phyloP scores from a whole-genome alignment of 129 eudicot genomes.

The Chrysanthemum seticuspe region DNA sequence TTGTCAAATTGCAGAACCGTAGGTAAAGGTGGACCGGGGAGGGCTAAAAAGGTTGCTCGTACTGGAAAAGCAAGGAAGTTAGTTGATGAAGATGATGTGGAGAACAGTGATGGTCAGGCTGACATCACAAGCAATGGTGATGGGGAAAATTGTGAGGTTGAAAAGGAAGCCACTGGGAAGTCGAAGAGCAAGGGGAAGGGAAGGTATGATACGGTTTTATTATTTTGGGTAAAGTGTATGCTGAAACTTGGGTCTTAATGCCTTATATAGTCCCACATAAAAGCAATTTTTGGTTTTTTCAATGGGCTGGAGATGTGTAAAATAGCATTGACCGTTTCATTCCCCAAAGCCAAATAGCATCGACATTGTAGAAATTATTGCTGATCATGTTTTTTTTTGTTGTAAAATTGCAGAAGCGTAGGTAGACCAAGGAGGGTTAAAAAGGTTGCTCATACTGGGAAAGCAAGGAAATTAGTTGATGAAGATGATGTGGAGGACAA shows the following conservation, averaged over 20 bases:
- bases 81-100: constrained; percentile 35
- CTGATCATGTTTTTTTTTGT: neutral
- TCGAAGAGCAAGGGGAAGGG: neutral
- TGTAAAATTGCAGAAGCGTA: constrained; percentile 27
- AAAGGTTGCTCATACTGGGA: constrained; percentile 28
- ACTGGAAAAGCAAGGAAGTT: constrained; percentile 24
- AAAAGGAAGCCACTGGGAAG: neutral
- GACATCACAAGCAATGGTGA: constrained; percentile 13
- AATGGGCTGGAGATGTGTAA: neutral
- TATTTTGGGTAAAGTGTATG: constrained; percentile 1
- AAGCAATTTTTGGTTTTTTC: neutral
- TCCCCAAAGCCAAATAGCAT: neutral
- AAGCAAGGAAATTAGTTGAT: constrained; percentile 27
- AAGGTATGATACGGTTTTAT: constrained; percentile 16
- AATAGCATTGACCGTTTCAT: neutral
- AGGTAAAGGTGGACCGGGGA: constrained; percentile 26
- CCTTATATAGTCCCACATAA: neutral
- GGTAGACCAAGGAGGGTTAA: constrained; percentile 33
- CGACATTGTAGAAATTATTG: constrained; percentile 3
- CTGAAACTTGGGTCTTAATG: neutral
- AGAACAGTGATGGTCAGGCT: constrained; percentile 19
- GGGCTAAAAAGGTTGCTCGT: constrained; percentile 33
- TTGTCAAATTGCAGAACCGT: constrained; percentile 26
- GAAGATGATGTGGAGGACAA: constrained; percentile 31
- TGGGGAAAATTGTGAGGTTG: neutral